phyloP scores from a whole-genome alignment of 2,329 filamentous ascomycete genomes.

The Colletotrichum limetticola region DNA sequence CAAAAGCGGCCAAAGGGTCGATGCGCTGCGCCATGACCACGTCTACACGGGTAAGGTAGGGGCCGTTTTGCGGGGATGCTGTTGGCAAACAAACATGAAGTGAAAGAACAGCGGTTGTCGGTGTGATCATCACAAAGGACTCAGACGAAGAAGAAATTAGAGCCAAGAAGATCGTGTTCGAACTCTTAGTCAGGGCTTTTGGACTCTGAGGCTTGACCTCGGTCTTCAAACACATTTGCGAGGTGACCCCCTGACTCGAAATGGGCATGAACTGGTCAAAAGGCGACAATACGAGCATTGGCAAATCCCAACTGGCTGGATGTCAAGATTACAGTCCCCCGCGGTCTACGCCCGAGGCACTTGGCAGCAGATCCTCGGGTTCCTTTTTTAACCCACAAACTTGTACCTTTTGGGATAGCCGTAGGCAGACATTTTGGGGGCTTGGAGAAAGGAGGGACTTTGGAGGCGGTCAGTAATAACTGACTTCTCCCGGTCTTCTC shows the following conservation, averaged over 20 bases:
- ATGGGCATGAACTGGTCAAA: neutral
- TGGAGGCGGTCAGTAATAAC: neutral
- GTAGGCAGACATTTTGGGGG: neutral
- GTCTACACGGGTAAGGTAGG: neutral
- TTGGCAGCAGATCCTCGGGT: conserved; percentile 5
- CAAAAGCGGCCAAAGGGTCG: conserved; percentile 8
- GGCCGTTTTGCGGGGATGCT: conserved; percentile 14
- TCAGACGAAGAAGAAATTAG: conserved; percentile 23
- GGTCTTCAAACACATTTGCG: neutral
- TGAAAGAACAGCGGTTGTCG: neutral
- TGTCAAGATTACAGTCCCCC: conserved; percentile 29
- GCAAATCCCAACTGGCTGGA: conserved; percentile 19
- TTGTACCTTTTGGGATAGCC: conserved; percentile 1
- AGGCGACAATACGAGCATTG: conserved; percentile 28
- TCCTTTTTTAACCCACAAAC: neutral
- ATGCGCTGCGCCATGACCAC: conserved; percentile 4
- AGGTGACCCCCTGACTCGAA: conserved; percentile 13
- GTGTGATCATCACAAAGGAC: conserved; percentile 21
- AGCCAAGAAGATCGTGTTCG: neutral
- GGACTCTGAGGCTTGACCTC: neutral
- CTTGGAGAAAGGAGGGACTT: neutral
- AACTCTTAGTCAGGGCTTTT: neutral
- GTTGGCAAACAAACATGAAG: neutral
- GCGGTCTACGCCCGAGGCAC: conserved; percentile 20
- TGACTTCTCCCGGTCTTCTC: neutral